A percentile compares a stretch with the other conserved stretches of the same genome.
These are phyloP conservation scores for Effrenium voratum DNA, from an alignment of 73 alveolate species.

Conservation along the genomic window DNA sequence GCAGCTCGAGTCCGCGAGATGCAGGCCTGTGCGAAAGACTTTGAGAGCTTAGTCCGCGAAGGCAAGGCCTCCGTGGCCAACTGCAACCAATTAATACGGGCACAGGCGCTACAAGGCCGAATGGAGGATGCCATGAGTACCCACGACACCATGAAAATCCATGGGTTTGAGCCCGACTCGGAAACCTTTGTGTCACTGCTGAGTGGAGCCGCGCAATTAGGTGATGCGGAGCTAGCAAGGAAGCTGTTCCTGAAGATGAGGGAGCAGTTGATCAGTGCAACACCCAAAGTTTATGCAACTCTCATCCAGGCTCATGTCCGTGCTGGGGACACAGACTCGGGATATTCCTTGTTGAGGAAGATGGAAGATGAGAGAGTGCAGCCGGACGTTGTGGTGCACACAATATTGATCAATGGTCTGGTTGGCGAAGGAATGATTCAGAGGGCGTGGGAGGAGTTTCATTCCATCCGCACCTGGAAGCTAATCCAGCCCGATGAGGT, in stretches of 20 bases:
- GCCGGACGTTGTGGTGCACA: slow-evolving; percentile 90
- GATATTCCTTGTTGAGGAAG: slow-evolving; percentile 55
- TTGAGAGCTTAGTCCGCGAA: slow-evolving; percentile 60
- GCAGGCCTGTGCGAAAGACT: slow-evolving; percentile 70
- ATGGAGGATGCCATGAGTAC: slow-evolving; percentile 73
- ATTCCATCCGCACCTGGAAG: slow-evolving; percentile 90
- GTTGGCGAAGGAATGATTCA: slow-evolving; percentile 32
- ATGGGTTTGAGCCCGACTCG: slow-evolving; percentile 70
- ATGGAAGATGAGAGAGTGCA: slow-evolving; percentile 90
- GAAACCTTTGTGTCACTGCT: slow-evolving; percentile 82
- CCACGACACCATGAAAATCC: slow-evolving; percentile 87
- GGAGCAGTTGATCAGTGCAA: slow-evolving; percentile 58
- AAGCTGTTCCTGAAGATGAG: slow-evolving; percentile 77
- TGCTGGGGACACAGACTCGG: slow-evolving; percentile 67
- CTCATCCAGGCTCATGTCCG: slow-evolving; percentile 88
- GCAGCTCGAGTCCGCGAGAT: slow-evolving; percentile 77
- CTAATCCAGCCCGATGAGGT: slow-evolving; percentile 91
- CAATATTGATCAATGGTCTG: slow-evolving; percentile 69
- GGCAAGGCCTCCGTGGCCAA: slow-evolving; percentile 66
- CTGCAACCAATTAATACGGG: slow-evolving; percentile 67
- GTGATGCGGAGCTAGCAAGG: slow-evolving; percentile 67
- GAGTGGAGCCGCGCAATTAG: slow-evolving; percentile 45
- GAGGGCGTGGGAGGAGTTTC: slow-evolving; percentile 89
- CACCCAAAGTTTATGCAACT: slow-evolving; percentile 75
- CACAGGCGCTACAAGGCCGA: slow-evolving; percentile 83